Conservation (phyloP, 2,329 filamentous ascomycete species). For the Colletotrichum australisinense region DNA sequence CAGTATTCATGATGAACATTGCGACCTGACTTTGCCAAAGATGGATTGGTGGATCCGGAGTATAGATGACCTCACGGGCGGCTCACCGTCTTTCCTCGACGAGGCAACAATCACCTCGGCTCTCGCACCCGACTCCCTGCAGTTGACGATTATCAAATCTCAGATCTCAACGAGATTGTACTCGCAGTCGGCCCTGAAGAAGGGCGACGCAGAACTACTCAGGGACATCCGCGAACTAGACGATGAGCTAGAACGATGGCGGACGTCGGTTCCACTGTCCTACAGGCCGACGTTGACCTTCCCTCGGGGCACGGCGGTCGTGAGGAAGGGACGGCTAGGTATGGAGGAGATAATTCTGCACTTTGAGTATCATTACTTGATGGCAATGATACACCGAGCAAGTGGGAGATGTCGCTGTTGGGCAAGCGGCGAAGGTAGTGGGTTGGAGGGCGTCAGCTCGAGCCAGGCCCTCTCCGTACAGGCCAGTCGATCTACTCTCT, state of each 20-base stretch:
- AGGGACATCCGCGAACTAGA: constrained; percentile 67
- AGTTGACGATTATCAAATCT: constrained; percentile 63
- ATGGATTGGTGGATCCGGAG: constrained; percentile 36
- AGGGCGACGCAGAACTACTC: constrained; percentile 65
- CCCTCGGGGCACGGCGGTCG: constrained; percentile 41
- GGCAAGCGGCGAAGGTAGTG: constrained; percentile 40
- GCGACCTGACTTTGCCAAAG: constrained; percentile 62
- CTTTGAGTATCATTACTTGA: constrained; percentile 66
- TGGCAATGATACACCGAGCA: constrained; percentile 66
- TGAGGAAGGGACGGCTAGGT: constrained; percentile 45
- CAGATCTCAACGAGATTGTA: constrained; percentile 61
- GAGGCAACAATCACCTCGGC: constrained; percentile 32
- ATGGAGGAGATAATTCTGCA: constrained; percentile 61
- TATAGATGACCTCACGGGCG: constrained; percentile 38
- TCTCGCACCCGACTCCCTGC: constrained; percentile 59
- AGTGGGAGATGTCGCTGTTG: constrained; percentile 62
- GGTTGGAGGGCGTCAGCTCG: constrained; percentile 56
- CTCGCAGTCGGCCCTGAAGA: constrained; percentile 58
- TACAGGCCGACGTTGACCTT: constrained; percentile 61
- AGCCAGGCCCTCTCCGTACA: constrained; percentile 65
- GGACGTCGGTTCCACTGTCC: constrained; percentile 56
- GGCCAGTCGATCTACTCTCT: constrained; percentile 65
- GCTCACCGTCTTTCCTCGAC: constrained; percentile 27
- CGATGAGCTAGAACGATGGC: constrained; percentile 66
- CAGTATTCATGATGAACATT: constrained; percentile 60